Conservation (phyloP, 2,329 filamentous ascomycete species). For the Knoxdaviesia proteae region DNA sequence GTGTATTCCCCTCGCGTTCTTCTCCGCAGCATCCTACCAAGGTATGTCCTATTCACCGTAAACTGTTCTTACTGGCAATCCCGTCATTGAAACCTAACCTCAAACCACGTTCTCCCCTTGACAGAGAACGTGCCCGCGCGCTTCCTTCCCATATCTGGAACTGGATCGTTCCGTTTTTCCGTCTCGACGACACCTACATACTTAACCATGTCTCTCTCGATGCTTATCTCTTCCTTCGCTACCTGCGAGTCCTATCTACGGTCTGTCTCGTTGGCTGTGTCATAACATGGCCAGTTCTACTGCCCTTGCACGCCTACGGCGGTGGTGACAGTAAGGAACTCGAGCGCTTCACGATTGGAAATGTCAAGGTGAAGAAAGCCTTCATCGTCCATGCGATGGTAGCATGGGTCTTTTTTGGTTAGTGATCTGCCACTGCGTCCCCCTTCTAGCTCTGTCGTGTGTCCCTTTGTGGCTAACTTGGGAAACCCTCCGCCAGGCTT, state of each 20-base stretch:
- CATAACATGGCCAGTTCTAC: constrained; percentile 73
- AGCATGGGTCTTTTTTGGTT: constrained; percentile 59
- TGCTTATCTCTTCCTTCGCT: constrained; percentile 71
- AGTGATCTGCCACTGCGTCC: neutral
- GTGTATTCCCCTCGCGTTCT: constrained; percentile 36
- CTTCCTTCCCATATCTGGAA: constrained; percentile 35
- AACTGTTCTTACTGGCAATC: neutral
- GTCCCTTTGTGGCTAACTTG: neutral
- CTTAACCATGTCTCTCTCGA: constrained; percentile 79
- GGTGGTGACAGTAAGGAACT: constrained; percentile 45
- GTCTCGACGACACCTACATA: constrained; percentile 51
- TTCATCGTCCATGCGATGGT: constrained; percentile 68
- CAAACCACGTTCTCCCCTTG: neutral
- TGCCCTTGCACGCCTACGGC: constrained; percentile 68
- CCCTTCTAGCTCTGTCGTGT: neutral
- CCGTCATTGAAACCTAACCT: neutral
- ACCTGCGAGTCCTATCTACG: constrained; percentile 54
- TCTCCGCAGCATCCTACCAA: constrained; percentile 23
- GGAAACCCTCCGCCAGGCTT: constrained; percentile 27
- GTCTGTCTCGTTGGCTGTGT: constrained; percentile 63
- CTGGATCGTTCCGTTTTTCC: constrained; percentile 43
- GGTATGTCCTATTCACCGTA: constrained; percentile 16
- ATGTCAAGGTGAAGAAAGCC: constrained; percentile 35
- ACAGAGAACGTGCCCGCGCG: constrained; percentile 31
- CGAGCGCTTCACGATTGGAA: constrained; percentile 20